Evolutionary conservation across 2,329 filamentous ascomycete species (phyloP).

Genomic region (Sporothrix brasiliensis): DNA sequence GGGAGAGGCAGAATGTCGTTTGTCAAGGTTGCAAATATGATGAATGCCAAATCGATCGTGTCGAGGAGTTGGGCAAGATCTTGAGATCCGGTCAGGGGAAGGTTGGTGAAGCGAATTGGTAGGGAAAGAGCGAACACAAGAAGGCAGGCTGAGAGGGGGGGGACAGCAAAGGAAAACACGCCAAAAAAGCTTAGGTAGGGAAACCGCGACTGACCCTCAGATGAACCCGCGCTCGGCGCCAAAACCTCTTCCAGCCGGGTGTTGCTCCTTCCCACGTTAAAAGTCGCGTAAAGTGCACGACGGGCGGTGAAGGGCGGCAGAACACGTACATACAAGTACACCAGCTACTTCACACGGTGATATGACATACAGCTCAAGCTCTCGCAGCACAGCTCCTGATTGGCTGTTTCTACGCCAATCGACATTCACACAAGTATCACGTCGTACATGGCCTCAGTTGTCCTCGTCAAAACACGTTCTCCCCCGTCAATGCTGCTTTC

Average conservation of each 20-base stretch:
- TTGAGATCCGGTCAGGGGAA: background rate
- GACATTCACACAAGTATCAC: background rate
- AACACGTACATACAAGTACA: slow-evolving; percentile 11
- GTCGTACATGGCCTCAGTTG: background rate
- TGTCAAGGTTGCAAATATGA: too few relatives aligned
- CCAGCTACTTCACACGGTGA: background rate
- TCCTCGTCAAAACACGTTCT: too few relatives aligned
- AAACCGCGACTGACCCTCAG: slow-evolving; percentile 25
- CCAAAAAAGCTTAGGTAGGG: slow-evolving; percentile 7
- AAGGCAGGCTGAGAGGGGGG: slow-evolving; percentile 11
- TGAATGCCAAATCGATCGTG: too few relatives aligned
- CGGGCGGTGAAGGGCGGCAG: slow-evolving; percentile 31
- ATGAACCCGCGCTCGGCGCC: slow-evolving; percentile 1
- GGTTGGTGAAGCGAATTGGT: slow-evolving; percentile 9
- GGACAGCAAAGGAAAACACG: slow-evolving; percentile 15
- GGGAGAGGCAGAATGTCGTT: background rate
- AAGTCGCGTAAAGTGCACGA: slow-evolving; percentile 34
- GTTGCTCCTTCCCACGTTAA: slow-evolving; percentile 23
- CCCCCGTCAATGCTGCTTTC: background rate
- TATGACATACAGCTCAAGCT: slow-evolving; percentile 17
- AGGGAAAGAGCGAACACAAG: background rate
- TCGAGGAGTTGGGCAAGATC: too few relatives aligned
- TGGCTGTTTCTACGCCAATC: slow-evolving; percentile 8
- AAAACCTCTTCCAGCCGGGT: background rate
- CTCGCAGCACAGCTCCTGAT: slow-evolving; percentile 16